Conservation (phyloP, 1,139 yeast genomes). For the Debaryomycetaceae sp. region DNA sequence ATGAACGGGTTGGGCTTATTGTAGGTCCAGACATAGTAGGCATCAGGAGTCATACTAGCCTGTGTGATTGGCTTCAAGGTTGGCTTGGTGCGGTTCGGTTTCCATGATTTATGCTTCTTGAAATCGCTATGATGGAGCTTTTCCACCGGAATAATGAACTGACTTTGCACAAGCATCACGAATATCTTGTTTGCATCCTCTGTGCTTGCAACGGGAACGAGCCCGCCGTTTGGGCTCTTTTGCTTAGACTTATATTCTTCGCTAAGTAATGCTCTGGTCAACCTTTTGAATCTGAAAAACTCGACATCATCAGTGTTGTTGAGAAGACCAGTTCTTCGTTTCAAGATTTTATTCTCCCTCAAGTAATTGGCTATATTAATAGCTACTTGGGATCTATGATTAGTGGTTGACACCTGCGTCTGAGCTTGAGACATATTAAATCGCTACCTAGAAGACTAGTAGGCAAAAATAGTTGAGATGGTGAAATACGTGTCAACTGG, state of each 20-base stretch:
- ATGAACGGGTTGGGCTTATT: constrained; percentile 72
- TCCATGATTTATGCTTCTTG: constrained; percentile 54
- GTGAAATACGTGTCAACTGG: background rate
- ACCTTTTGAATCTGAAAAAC: constrained; percentile 85
- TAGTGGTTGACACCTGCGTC: constrained; percentile 9
- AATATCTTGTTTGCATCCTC: constrained; percentile 63
- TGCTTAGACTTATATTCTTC: constrained; percentile 65
- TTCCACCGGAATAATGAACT: constrained; percentile 69
- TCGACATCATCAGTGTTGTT: constrained; percentile 66
- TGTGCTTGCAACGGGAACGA: constrained; percentile 53
- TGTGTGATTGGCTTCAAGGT: constrained; percentile 61
- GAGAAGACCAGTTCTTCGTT: constrained; percentile 76
- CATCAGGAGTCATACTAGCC: constrained; percentile 72
- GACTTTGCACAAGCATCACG: constrained; percentile 66
- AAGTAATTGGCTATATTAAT: constrained; percentile 65
- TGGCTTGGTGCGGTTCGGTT: constrained; percentile 74
- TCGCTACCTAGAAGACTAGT: background rate
- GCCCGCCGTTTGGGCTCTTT: constrained; percentile 47
- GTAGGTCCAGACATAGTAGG: constrained; percentile 84
- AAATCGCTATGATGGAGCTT: constrained; percentile 75
- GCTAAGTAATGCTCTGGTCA: constrained; percentile 70
- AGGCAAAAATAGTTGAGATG: background rate
- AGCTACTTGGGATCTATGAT: constrained; percentile 23
- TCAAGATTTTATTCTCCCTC: constrained; percentile 61
- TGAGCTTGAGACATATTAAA: constrained; percentile 2